Percentiles rank a stretch among this genome's conserved stretches.
Conservation (phyloP, 2,329 filamentous ascomycete genomes). For the Phaeosphaeria sp. region DNA sequence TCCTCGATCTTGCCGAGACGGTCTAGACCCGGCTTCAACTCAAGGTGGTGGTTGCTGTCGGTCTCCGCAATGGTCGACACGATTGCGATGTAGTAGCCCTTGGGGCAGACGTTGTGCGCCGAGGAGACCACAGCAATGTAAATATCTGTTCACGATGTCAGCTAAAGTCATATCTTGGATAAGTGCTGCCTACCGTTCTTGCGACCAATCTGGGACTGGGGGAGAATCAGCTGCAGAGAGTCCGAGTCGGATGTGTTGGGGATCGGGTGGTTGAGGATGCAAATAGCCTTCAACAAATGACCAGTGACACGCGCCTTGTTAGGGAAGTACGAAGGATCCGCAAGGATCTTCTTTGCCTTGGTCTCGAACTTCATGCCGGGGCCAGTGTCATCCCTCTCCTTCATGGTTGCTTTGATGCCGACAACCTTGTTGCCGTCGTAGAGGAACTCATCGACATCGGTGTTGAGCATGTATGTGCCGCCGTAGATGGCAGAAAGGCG, state of each 20-base stretch:
- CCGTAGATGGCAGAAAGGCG: slow-evolving; percentile 98
- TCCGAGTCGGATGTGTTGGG: slow-evolving; percentile 88
- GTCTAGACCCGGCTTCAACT: slow-evolving; percentile 90
- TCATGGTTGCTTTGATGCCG: slow-evolving; percentile 98
- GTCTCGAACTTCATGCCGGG: slow-evolving; percentile 90
- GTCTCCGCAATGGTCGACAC: slow-evolving; percentile 97
- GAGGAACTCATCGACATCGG: slow-evolving; percentile 85
- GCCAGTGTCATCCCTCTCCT: slow-evolving; percentile 76
- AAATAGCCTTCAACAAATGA: slow-evolving; percentile 94
- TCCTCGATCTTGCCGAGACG: slow-evolving; percentile 93
- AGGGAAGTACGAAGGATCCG: slow-evolving; percentile 96
- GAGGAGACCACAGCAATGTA: slow-evolving; percentile 96
- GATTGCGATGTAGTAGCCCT: slow-evolving; percentile 98
- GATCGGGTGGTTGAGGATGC: slow-evolving; percentile 94
- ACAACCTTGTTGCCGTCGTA: slow-evolving; percentile 87
- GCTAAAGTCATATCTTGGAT: not conserved
- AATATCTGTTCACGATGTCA: slow-evolving; percentile 68
- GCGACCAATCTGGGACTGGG: slow-evolving; percentile 94
- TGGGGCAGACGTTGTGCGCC: slow-evolving; percentile 97
- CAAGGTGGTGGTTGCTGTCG: slow-evolving; percentile 90
- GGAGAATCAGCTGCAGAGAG: slow-evolving; percentile 94
- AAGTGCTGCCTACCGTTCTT: slow-evolving; percentile 78
- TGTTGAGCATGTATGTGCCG: slow-evolving; percentile 99
- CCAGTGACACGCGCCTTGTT: slow-evolving; percentile 86
- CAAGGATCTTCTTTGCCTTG: slow-evolving; percentile 94